These are phyloP conservation scores for Blastobotrys aristatus DNA, from an alignment of 1,139 yeast genomes.

Conservation along the genomic window DNA sequence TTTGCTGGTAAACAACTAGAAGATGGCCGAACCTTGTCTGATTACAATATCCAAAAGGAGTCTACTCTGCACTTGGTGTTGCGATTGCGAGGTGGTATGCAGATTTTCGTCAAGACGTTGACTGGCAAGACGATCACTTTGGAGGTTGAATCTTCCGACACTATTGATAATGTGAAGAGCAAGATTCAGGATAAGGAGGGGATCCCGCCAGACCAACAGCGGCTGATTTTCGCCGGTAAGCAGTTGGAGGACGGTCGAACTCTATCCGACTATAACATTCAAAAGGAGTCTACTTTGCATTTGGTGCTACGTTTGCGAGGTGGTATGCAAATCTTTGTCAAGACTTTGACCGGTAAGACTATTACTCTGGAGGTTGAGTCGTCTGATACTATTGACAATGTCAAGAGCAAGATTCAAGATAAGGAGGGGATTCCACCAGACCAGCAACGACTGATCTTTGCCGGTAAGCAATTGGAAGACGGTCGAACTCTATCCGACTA, in stretches of 20 bases:
- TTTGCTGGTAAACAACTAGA: conserved; percentile 94
- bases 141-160: conserved; percentile 92
- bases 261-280: conserved; percentile 88
- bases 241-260: conserved; percentile 94
- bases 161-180: conserved; percentile 89
- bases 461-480: conserved; percentile 92
- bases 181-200: conserved; percentile 95
- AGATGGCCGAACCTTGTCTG: conserved; percentile 88
- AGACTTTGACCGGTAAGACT: conserved; percentile 71
- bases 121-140: conserved; percentile 80
- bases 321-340: conserved; percentile 68
- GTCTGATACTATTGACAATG: conserved; percentile 90
- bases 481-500: conserved; percentile 90
- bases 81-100: conserved; percentile 88
- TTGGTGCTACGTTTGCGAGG: conserved; percentile 87
- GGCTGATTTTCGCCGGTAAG: conserved; percentile 89
- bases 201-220: conserved; percentile 92
- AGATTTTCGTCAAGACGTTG: conserved; percentile 63
- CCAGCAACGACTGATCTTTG: conserved; percentile 87
- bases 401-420: conserved; percentile 90
- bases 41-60: conserved; percentile 94
- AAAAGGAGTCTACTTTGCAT: conserved; percentile 87
- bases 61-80: conserved; percentile 82
- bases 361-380: conserved; percentile 93
- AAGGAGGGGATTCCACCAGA: conserved; percentile 95